Conservation (phyloP, 139 green algal genomes). For the Coelastrella sp. region DNA sequence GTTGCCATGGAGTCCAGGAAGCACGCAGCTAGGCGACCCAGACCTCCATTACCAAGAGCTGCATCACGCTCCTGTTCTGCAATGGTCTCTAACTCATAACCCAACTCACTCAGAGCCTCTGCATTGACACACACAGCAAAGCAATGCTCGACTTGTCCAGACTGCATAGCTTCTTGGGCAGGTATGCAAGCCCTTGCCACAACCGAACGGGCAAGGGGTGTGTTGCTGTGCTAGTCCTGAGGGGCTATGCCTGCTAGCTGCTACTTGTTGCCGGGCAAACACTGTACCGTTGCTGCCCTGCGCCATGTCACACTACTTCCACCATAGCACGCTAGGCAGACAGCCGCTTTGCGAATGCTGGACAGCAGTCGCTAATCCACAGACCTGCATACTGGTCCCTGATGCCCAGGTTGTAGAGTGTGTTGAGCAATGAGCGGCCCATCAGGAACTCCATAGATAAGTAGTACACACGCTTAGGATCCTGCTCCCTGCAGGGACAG, state of each 20-base stretch:
- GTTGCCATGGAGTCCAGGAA: conserved; percentile 99
- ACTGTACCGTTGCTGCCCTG: no score
- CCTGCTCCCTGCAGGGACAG: conserved; percentile 74
- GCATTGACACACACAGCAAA: background rate
- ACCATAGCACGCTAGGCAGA: no score
- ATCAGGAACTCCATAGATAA: conserved; percentile 99
- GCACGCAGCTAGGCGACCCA: conserved; percentile 97
- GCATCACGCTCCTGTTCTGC: conserved; percentile 76
- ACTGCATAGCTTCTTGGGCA: no score
- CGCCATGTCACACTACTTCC: no score
- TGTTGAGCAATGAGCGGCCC: conserved; percentile 94
- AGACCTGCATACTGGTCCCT: conserved; percentile 78
- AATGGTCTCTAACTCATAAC: conserved; percentile 77
- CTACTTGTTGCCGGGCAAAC: no score
- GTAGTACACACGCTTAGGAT: conserved; percentile 98
- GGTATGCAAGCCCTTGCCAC: no score
- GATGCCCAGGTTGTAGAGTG: conserved; percentile 96
- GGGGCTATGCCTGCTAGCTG: no score
- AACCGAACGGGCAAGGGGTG: no score
- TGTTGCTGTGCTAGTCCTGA: no score
- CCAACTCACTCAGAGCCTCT: conserved; percentile 75
- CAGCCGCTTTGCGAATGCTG: no score
- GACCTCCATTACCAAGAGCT: conserved; percentile 96
- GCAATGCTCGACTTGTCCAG: background rate
- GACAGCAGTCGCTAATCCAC: background rate